Evolutionary conservation across 176 grass and related monocot species (phyloP).

Genomic region (Carex scoparia): DNA sequence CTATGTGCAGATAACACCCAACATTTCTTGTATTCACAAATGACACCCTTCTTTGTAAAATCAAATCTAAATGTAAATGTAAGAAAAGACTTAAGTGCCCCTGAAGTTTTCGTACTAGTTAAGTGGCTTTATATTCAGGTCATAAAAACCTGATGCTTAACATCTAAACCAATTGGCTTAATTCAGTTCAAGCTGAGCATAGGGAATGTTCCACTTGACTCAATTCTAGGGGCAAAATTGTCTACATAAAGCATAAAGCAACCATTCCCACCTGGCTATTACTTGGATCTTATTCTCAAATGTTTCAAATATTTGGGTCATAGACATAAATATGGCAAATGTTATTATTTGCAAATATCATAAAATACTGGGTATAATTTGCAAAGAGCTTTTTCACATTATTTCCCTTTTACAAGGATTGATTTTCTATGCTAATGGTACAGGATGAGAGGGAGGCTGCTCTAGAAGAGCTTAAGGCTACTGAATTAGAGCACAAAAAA

Average conservation of each 20-base stretch:
- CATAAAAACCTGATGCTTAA: neutral
- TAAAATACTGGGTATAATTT: too few species aligned
- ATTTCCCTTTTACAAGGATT: conserved; percentile 2
- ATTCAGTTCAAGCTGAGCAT: neutral
- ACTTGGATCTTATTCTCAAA: neutral
- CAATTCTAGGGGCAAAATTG: neutral
- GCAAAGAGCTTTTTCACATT: neutral
- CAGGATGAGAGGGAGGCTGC: conserved; percentile 83
- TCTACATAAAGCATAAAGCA: neutral
- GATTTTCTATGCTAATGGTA: conserved; percentile 23
- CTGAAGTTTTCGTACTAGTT: neutral
- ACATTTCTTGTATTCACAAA: neutral
- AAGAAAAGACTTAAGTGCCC: neutral
- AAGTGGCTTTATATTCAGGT: neutral
- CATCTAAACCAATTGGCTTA: neutral
- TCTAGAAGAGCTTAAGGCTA: conserved; percentile 58
- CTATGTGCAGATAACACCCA: neutral
- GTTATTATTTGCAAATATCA: neutral
- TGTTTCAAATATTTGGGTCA: neutral
- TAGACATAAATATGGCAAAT: neutral
- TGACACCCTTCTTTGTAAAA: neutral
- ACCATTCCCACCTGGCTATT: neutral
- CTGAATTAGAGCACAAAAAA: conserved; percentile 67
- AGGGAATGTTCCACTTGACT: neutral
- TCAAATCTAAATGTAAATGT: neutral